Evolutionary conservation across 345 rosid species (phyloP).

Genomic region (Bruguiera gymnorhiza): DNA sequence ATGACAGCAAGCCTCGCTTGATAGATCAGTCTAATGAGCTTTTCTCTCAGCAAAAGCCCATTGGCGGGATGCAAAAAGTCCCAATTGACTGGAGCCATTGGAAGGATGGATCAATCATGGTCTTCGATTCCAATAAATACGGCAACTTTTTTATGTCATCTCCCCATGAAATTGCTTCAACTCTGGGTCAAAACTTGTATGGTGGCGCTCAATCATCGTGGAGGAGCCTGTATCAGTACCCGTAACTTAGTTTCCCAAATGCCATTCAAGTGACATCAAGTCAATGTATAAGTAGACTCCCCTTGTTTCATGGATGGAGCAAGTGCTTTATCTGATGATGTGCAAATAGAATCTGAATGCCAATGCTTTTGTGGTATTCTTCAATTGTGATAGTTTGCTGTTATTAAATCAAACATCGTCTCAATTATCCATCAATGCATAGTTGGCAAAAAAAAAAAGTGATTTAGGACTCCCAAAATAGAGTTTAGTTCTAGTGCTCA

Average conservation of each 20-base stretch:
- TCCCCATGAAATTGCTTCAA: conserved; percentile 21
- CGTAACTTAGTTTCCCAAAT: conserved; percentile 33
- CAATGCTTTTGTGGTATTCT: not conserved
- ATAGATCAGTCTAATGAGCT: conserved; percentile 17
- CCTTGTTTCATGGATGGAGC: conserved; percentile 2
- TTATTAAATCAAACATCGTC: not conserved
- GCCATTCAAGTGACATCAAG: conserved; percentile 21
- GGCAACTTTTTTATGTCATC: conserved; percentile 32
- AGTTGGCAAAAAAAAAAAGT: not conserved
- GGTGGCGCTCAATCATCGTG: conserved; percentile 23
- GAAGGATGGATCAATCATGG: conserved; percentile 23
- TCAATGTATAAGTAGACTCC: conserved; percentile 18
- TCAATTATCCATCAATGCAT: not conserved
- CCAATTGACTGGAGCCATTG: conserved; percentile 23
- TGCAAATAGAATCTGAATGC: conserved; percentile 9
- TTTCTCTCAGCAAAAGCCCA: conserved; percentile 20
- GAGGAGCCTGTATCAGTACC: conserved; percentile 25
- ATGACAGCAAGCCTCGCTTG: conserved; percentile 11
- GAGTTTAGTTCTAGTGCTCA: too few relatives aligned
- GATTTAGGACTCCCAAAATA: too few relatives aligned
- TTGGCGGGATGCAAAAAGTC: conserved; percentile 21
- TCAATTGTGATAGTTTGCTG: conserved; percentile 1
- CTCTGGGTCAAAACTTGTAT: conserved; percentile 33
- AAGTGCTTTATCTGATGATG: not conserved
- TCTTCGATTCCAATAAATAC: conserved; percentile 22